phyloP scores from a whole-genome alignment of 2,329 filamentous ascomycete genomes.

The Ustulina deusta region DNA sequence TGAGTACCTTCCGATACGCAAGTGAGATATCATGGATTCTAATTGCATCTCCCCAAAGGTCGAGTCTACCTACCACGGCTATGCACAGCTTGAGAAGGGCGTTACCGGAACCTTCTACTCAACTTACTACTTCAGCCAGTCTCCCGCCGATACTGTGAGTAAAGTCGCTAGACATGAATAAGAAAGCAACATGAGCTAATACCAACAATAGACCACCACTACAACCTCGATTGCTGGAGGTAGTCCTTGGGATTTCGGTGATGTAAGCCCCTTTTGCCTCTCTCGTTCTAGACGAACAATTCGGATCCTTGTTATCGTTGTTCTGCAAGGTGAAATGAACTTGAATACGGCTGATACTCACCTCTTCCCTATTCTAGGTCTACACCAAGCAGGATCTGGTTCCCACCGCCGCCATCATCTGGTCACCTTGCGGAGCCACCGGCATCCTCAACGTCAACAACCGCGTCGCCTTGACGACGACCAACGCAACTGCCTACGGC shows the following conservation, averaged over 20 bases:
- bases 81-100: slow-evolving; percentile 59
- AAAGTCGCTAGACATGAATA: background rate
- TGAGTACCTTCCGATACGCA: slow-evolving; percentile 20
- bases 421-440: slow-evolving; percentile 59
- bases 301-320: background rate
- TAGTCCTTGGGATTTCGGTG: slow-evolving; percentile 54
- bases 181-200: slow-evolving; percentile 16
- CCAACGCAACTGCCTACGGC: slow-evolving; percentile 53
- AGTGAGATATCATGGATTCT: background rate
- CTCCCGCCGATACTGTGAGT: slow-evolving; percentile 55
- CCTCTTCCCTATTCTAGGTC: slow-evolving; percentile 50
- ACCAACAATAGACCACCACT: slow-evolving; percentile 53
- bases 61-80: slow-evolving; percentile 63
- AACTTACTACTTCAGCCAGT: slow-evolving; percentile 63
- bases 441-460: slow-evolving; percentile 63
- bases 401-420: slow-evolving; percentile 59
- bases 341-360: slow-evolving; percentile 15
- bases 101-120: slow-evolving; percentile 60
- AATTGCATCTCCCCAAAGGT: slow-evolving; percentile 41
- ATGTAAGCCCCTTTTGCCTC: slow-evolving; percentile 31
- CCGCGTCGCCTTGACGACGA: slow-evolving; percentile 57
- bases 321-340: background rate
- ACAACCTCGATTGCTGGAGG: slow-evolving; percentile 58
- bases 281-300: background rate
- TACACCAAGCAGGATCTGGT: slow-evolving; percentile 61